phyloP scores from a whole-genome alignment of 768 basidiomycete species.

The Lentinula guzmanii region DNA sequence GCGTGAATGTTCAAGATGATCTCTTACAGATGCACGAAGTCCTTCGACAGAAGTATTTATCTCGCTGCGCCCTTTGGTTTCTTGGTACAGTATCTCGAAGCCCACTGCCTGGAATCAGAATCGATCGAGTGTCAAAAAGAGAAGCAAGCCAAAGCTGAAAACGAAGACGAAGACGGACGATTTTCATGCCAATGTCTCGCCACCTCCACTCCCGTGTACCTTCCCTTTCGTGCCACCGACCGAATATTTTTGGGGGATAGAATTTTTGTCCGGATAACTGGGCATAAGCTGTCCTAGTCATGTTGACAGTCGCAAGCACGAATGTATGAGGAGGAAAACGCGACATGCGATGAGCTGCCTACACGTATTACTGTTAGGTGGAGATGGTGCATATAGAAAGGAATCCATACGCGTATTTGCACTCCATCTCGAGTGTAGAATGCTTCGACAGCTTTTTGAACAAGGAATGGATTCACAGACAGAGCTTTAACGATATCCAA shows the following conservation, averaged over 20 bases:
- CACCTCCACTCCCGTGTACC: slow-evolving; percentile 67
- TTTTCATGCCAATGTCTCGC: slow-evolving; percentile 89
- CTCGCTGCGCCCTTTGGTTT: slow-evolving; percentile 58
- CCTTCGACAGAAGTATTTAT: slow-evolving; percentile 28
- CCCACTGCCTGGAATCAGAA: slow-evolving; percentile 65
- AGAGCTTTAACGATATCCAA: slow-evolving; percentile 74
- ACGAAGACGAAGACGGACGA: slow-evolving; percentile 40
- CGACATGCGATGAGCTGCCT: slow-evolving; percentile 87
- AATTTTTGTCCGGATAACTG: slow-evolving; percentile 91
- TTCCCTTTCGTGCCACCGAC: slow-evolving; percentile 60
- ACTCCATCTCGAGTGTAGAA: slow-evolving; percentile 95
- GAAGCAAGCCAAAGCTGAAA: background rate
- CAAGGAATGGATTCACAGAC: slow-evolving; percentile 51
- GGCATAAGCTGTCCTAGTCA: slow-evolving; percentile 93
- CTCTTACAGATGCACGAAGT: slow-evolving; percentile 42
- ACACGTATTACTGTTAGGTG: background rate
- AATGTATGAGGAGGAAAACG: slow-evolving; percentile 76
- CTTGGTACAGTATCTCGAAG: slow-evolving; percentile 94
- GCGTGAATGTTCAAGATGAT: background rate
- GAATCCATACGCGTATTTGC: slow-evolving; percentile 69
- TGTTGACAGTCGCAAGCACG: slow-evolving; percentile 54
- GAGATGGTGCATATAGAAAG: background rate
- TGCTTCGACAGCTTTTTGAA: slow-evolving; percentile 84
- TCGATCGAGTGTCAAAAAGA: slow-evolving; percentile 6
- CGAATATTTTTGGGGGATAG: slow-evolving; percentile 86